These are phyloP conservation scores for Heterobasidion irregulare DNA, from an alignment of 1,284 basidiomycete genomes.

Conservation along the genomic window DNA sequence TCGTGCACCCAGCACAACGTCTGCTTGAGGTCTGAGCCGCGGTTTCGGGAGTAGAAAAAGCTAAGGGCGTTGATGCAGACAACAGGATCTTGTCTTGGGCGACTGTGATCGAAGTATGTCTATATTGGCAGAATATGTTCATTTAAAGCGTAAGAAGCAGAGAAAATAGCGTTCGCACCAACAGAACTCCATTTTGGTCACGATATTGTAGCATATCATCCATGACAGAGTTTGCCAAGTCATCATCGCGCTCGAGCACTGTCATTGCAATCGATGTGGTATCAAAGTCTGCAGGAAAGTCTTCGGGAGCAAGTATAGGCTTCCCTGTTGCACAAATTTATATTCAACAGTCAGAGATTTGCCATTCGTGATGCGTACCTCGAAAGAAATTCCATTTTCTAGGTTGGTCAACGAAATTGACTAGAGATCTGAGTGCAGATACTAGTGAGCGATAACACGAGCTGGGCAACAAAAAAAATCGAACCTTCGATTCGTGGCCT, in stretches of 20 bases:
- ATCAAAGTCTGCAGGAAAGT: conserved; percentile 16
- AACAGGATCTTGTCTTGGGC: conserved; percentile 45
- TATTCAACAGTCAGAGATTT: conserved; percentile 17
- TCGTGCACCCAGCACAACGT: conserved; percentile 43
- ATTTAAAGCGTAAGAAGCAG: not conserved
- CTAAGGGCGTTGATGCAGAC: conserved; percentile 43
- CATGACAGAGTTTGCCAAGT: conserved; percentile 33
- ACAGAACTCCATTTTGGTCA: conserved; percentile 40
- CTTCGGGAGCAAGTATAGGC: too few relatives aligned
- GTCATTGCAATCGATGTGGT: conserved; percentile 43
- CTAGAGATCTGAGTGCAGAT: conserved; percentile 22
- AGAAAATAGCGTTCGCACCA: conserved; percentile 20
- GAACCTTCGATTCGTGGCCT: conserved; percentile 37
- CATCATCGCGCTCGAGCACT: conserved; percentile 24
- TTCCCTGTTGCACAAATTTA: too few relatives aligned
- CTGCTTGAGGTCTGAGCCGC: conserved; percentile 33
- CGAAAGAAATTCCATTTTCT: conserved; percentile 48
- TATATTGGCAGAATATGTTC: conserved; percentile 11
- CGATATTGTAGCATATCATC: conserved; percentile 43
- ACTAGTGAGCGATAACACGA: not conserved
- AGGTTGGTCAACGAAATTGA: conserved; percentile 31
- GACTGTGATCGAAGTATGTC: conserved; percentile 45
- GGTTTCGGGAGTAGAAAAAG: conserved; percentile 39
- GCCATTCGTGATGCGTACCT: conserved; percentile 16
- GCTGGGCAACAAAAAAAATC: conserved; percentile 6